Conservation (phyloP, 257 asterid genomes). For the Primulina eburnea region DNA sequence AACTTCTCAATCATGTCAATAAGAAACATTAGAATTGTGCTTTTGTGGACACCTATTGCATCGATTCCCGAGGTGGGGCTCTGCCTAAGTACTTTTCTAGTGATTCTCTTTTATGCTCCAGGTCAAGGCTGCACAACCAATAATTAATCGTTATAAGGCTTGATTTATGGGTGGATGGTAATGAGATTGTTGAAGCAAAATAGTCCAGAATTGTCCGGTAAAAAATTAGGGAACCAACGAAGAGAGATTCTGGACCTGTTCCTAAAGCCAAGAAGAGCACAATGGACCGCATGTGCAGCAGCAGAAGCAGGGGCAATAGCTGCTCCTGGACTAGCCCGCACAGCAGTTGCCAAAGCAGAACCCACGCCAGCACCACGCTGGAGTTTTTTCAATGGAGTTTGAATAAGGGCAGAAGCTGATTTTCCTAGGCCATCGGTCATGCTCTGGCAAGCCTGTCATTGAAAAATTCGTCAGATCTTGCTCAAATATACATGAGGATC, state of each 20-base stretch:
- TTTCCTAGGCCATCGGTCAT: constrained; percentile 80
- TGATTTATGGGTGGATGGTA: neutral
- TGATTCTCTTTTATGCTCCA: constrained; percentile 88
- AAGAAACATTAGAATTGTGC: constrained; percentile 4
- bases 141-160: constrained; percentile 16
- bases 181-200: neutral
- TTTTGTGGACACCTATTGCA: constrained; percentile 40
- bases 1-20: constrained; percentile 12
- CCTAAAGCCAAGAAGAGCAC: constrained; percentile 85
- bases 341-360: constrained; percentile 74
- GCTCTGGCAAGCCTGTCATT: constrained; percentile 80
- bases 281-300: constrained; percentile 79
- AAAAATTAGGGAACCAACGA: constrained; percentile 6
- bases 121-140: constrained; percentile 82
- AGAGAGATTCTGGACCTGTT: constrained; percentile 57
- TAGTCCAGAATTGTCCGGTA: neutral
- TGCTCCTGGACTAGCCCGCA: constrained; percentile 91
- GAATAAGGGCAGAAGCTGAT: constrained; percentile 86
- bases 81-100: constrained; percentile 79
- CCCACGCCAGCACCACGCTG: constrained; percentile 84
- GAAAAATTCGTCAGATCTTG: neutral
- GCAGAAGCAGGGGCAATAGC: constrained; percentile 97
- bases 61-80: constrained; percentile 48
- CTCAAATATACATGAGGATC: neutral
- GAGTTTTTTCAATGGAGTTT: constrained; percentile 67